Evolutionary conservation across 148 eudicot genomes (phyloP), one percentile per base, ranked within the genome.

Genomic region (Selenicereus undatus): DNA sequence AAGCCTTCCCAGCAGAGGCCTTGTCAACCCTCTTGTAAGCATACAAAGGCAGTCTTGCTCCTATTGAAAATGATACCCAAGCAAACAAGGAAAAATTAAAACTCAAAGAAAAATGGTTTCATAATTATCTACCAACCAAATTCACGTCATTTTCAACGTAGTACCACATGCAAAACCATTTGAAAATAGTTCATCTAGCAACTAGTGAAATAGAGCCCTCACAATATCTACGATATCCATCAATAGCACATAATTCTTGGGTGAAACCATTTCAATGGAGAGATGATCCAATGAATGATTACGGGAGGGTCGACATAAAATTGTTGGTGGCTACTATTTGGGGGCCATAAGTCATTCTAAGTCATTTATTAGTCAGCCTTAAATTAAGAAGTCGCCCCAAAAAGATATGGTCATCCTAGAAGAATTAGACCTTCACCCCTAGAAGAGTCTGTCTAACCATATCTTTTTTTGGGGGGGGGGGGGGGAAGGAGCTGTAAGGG

Each of bases 31-130:
- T 89, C 81, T 81, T 89, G 88, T 81, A 95, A 69, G 94, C 94
- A 80, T 95, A 95, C 76, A 93, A 73, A 56, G 98, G 96, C 42
- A 95, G 80, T 88, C 86, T 90, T 27, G 97, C 87, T 50, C 92
- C 98, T 95, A 83, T 74, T 56, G 36, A 70, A 39, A 26, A 52
- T 26, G 35, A 14, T 39, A 43, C 20, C 30, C 35, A 18, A 62
- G n/a, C 29, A 56, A 80, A 70, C 30, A 16, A 78, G 56, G 7
- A 45, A 30, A 73, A 74, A 69, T 66, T 56, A 72, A 11, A 58
- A 20, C 70, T 69, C n/a, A 30, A 66, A 27, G 62, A 26, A 82
- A 70, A 64, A 60, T 65, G 35, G 73, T 13, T 42, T 21, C 39
- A 62, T 8, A 81, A 64, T 10, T 62, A 73, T 2, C 75, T 24